phyloP scores from a whole-genome alignment of 75 land plant species.

The Picea sitchensis region DNA sequence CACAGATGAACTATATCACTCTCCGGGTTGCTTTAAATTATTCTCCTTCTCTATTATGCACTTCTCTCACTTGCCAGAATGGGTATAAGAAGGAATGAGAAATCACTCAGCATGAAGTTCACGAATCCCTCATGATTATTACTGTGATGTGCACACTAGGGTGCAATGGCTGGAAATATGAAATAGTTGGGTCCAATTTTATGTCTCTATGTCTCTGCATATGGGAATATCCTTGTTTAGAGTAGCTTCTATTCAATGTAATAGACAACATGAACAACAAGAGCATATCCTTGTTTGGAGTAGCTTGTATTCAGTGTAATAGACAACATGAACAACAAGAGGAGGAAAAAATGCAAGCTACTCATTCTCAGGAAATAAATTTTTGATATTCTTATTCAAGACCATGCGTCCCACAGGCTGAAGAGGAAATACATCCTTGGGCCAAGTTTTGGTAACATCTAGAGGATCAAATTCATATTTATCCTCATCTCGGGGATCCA shows the following conservation, averaged over 20 bases:
- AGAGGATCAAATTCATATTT: too few relatives aligned
- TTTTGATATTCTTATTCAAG: constrained; percentile 68
- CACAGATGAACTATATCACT: constrained; percentile 46
- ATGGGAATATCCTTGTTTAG: too few relatives aligned
- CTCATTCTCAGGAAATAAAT: constrained; percentile 83
- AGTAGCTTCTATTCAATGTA: too few relatives aligned
- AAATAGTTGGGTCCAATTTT: constrained; percentile 80
- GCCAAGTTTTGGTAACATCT: too few relatives aligned
- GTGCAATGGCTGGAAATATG: constrained; percentile 82
- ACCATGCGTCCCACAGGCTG: constrained; percentile 9
- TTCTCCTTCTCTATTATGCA: constrained; percentile 63
- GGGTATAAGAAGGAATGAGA: constrained; percentile 54
- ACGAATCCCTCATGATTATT: constrained; percentile 87
- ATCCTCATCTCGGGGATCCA: too few relatives aligned
- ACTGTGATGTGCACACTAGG: constrained; percentile 92
- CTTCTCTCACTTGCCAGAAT: constrained; percentile 65
- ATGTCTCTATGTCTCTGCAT: constrained; percentile 53
- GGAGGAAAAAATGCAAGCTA: constrained; percentile 77
- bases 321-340: constrained; percentile 62
- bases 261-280: too few relatives aligned
- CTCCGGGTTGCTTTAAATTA: constrained; percentile 74
- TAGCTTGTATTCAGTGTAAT: constrained; percentile 10
- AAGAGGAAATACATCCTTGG: too few relatives aligned
- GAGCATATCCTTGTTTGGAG: too few relatives aligned
- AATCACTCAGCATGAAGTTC: constrained; percentile 81